Conservation (phyloP, 306 rosid genomes). For the Fragaria ananassa region DNA sequence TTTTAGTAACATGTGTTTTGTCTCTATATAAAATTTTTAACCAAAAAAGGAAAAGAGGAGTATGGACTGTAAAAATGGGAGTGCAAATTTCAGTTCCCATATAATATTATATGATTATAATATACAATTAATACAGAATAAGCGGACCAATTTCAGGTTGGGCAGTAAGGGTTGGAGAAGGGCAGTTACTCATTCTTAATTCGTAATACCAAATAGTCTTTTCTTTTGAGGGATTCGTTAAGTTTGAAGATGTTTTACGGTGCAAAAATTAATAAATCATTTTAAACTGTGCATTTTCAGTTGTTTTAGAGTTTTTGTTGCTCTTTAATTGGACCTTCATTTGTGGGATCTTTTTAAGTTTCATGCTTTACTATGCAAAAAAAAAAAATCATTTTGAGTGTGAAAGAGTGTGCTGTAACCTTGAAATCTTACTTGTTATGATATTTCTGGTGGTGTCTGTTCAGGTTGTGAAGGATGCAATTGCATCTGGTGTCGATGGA, state of each 20-base stretch:
- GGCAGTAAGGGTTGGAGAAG: neutral
- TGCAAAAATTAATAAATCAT: too few relatives aligned
- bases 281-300: too few relatives aligned
- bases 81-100: too few relatives aligned
- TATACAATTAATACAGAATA: too few relatives aligned
- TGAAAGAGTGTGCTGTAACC: neutral
- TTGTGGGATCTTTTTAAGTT: neutral
- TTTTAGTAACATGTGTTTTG: too few relatives aligned
- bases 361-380: neutral
- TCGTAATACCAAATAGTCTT: too few relatives aligned
- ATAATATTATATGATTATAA: too few relatives aligned
- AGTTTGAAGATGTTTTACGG: neutral
- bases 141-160: constrained; percentile 12
- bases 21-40: too few relatives aligned
- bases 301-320: too few relatives aligned
- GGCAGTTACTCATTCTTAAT: neutral
- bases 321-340: neutral
- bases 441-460: constrained; percentile 15
- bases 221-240: neutral
- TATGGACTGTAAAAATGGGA: too few relatives aligned
- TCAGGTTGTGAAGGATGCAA: constrained; percentile 88
- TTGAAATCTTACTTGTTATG: constrained; percentile 9
- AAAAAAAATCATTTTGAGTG: neutral
- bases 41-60: too few relatives aligned
- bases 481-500: constrained; percentile 89